phyloP scores from a whole-genome alignment of 2,329 filamentous ascomycete species.

The Ophiognomonia clavigignenti-juglandacearum region DNA sequence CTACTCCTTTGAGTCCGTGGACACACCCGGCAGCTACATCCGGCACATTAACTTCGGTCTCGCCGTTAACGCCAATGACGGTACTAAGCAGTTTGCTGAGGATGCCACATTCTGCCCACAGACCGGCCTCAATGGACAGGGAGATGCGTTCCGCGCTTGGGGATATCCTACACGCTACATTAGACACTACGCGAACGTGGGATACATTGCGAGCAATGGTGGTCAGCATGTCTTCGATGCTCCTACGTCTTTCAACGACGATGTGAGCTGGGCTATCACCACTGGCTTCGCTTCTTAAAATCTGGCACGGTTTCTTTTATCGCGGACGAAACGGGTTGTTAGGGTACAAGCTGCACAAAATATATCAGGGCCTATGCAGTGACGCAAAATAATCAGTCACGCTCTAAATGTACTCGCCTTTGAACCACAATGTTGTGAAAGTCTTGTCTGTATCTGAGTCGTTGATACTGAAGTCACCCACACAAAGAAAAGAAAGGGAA shows the following conservation, averaged over 20 bases:
- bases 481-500: no score
- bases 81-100: conserved; percentile 51
- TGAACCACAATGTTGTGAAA: no score
- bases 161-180: conserved; percentile 55
- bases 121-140: conserved; percentile 44
- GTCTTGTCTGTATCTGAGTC: no score
- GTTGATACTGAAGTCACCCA: no score
- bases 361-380: no score
- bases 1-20: conserved; percentile 56
- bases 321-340: no score
- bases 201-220: conserved; percentile 48
- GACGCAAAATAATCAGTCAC: no score
- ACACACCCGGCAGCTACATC: conserved; percentile 54
- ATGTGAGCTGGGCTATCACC: conserved; percentile 52
- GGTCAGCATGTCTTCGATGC: conserved; percentile 51
- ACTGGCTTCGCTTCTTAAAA: no score
- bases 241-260: conserved; percentile 43
- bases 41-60: conserved; percentile 52
- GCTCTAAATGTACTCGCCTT: no score
- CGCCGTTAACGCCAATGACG: conserved; percentile 44
- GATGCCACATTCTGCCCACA: conserved; percentile 61
- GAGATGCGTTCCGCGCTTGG: conserved; percentile 52
- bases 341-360: no score
- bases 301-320: no score
- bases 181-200: conserved; percentile 40